Conservation (phyloP, 2,329 filamentous ascomycete species). For the Penicillium brevicompactum region DNA sequence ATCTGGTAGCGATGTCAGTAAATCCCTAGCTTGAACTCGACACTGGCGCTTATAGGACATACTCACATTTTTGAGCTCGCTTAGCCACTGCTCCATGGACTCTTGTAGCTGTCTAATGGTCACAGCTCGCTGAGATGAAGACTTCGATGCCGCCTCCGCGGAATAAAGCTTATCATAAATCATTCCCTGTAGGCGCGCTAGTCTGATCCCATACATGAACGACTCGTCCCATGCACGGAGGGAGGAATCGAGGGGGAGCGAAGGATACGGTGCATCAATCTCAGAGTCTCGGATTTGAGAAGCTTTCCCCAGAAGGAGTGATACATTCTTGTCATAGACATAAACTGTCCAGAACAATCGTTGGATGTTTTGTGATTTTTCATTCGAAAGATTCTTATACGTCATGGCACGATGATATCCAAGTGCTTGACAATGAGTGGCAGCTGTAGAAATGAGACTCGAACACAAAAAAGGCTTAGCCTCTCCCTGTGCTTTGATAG, state of each 20-base stretch:
- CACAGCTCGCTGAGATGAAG: conserved; percentile 3
- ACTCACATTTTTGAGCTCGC: background rate
- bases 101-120: conserved; percentile 8
- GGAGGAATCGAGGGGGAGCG: conserved; percentile 3
- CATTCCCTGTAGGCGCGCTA: conserved; percentile 14
- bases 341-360: conserved; percentile 27
- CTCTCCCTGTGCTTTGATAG: conserved; percentile 23
- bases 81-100: conserved; percentile 14
- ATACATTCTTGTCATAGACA: conserved; percentile 20
- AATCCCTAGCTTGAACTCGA: background rate
- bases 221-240: conserved; percentile 17
- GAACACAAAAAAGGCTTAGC: conserved; percentile 17
- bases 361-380: conserved; percentile 15
- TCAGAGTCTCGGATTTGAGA: conserved; percentile 23
- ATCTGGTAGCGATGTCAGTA: conserved; percentile 8
- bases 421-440: conserved; percentile 24
- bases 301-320: conserved; percentile 19
- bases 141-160: conserved; percentile 7
- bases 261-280: conserved; percentile 19
- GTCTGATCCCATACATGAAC: conserved; percentile 11
- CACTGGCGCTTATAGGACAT: background rate
- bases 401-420: conserved; percentile 22
- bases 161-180: conserved; percentile 18
- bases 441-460: conserved; percentile 19
- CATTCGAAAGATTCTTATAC: conserved; percentile 9